Evolutionary conservation across 2,329 filamentous ascomycete genomes (phyloP), one percentile per base, ranked within the genome.

Genomic region (Alternaria angustiovoidea): DNA sequence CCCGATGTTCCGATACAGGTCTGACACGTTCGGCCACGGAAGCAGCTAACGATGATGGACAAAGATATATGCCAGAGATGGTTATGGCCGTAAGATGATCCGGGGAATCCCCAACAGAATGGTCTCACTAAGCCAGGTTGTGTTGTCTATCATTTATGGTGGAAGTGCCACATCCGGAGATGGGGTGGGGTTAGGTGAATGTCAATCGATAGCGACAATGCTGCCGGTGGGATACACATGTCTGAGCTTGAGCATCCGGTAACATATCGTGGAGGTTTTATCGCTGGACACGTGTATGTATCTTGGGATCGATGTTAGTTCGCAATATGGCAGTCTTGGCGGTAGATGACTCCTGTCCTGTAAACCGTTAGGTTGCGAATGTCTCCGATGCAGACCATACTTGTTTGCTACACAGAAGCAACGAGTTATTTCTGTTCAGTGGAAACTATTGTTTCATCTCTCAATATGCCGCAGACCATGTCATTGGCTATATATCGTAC

Each of bases 401-500:
- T 16, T 14, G 32, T 6, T 11, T 42, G 5, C 20, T 12, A 49
- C 16, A 49, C n/a, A 6, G 14, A 36, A 16, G 12, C 6, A 16
- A 36, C 12, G 12, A 36, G 5, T 22, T 11, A 14, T 26, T 36
- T 38, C 22, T 36, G 30, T 36, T 24, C 32, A 49, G 8, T 24
- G 8, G 14, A 26, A 16, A 49, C 20, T 11, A 36, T 22, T 7
- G 18, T 49, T 4, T 38, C 30, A 34, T 5, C 30, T 36, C 5
- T 38, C 4, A 24, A 24, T 38, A 11, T 49, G 24, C 46, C 46
- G 38, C 8, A 18, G 32, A 30, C 46, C 46, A 26, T 22, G 46
- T 49, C 46, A 22, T 24, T 32, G 38, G 24, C 22, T 55, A 55
- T 59, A 59, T 32, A 41, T 36, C 32, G 52, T 16, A 41, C 26